These are phyloP conservation scores for Russula vinacea DNA, from an alignment of 768 basidiomycete genomes.

Conservation along the genomic window DNA sequence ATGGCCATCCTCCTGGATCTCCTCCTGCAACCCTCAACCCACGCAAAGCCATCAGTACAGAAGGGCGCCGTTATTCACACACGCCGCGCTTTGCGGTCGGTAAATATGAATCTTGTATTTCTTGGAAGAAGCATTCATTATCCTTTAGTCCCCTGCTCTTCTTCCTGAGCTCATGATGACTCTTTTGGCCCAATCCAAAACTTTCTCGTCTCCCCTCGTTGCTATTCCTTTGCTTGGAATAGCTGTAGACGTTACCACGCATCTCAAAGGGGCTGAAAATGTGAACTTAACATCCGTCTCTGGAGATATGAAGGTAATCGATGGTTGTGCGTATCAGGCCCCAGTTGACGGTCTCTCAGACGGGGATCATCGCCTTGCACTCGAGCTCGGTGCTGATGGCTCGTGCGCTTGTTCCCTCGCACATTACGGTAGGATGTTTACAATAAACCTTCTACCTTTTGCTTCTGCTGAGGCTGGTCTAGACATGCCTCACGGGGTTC, in stretches of 20 bases:
- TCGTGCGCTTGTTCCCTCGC: constrained; percentile 55
- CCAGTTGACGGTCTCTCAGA: constrained; percentile 38
- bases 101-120: constrained; percentile 35
- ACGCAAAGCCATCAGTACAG: constrained; percentile 56
- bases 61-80: constrained; percentile 58
- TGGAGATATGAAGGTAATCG: constrained; percentile 46
- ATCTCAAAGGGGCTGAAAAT: constrained; percentile 56
- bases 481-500: constrained; percentile 62
- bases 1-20: constrained; percentile 60
- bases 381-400: constrained; percentile 61
- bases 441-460: not conserved
- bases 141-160: constrained; percentile 39
- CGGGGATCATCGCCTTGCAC: constrained; percentile 59
- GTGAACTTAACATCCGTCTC: constrained; percentile 44
- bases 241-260: constrained; percentile 65
- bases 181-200: constrained; percentile 51
- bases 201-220: constrained; percentile 43
- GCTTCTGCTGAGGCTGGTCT: constrained; percentile 19
- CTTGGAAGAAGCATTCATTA: constrained; percentile 1
- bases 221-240: constrained; percentile 60
- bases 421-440: constrained; percentile 51
- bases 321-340: not conserved
- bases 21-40: constrained; percentile 50
- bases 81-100: constrained; percentile 66
- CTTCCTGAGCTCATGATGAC: constrained; percentile 52